Evolutionary conservation across 352 stramenopile species (phyloP).

Genomic region (Saprolegnia diclina): DNA sequence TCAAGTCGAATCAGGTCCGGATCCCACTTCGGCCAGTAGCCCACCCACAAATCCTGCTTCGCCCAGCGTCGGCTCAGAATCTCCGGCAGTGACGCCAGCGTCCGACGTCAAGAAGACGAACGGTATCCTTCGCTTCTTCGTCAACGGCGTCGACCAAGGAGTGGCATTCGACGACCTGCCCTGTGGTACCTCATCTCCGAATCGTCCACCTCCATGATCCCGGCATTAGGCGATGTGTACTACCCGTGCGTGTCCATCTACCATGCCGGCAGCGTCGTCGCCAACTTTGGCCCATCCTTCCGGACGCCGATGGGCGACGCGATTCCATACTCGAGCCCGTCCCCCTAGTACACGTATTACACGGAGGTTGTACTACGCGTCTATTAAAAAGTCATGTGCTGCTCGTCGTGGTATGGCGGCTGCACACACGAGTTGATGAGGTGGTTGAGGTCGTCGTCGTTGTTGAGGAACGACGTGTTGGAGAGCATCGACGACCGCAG

Average conservation of each 20-base stretch:
- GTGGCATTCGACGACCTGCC: constrained; percentile 17
- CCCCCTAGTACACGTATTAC: neutral
- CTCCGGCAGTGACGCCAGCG: too few relatives aligned
- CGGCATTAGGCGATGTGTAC: neutral
- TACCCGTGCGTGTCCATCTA: constrained; percentile 25
- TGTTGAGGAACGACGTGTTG: constrained; percentile 17
- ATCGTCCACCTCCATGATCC: neutral
- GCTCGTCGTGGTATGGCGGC: neutral
- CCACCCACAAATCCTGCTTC: too few relatives aligned
- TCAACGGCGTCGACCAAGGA: constrained; percentile 25
- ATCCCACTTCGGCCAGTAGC: neutral
- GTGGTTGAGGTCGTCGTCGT: constrained; percentile 17
- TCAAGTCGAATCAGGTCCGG: neutral
- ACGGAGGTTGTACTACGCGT: neutral
- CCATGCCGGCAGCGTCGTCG: neutral
- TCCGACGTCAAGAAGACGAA: too few relatives aligned
- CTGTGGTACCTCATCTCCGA: neutral
- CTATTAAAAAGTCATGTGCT: constrained; percentile 6
- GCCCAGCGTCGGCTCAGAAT: too few relatives aligned
- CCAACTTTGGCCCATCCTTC: constrained; percentile 19
- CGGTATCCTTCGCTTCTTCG: constrained; percentile 23
- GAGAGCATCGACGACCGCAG: constrained; percentile 3
- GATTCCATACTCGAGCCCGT: neutral
- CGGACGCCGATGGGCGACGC: too few relatives aligned
- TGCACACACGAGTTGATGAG: constrained; percentile 4